phyloP scores from a whole-genome alignment of 1,139 yeast genomes.

The Spathaspora sp. region DNA sequence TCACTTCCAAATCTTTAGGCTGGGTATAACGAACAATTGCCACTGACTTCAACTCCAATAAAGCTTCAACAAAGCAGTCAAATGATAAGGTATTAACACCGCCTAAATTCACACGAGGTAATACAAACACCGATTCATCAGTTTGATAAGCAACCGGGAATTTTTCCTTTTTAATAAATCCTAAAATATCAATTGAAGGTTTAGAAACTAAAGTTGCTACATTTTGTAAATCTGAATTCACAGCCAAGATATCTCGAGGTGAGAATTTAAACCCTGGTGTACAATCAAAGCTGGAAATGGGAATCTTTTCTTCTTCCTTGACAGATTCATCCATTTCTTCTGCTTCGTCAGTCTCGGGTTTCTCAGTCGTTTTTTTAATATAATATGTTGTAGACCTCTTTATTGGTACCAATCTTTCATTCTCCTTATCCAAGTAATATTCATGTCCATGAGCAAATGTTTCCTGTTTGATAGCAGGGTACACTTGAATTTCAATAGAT shows the following conservation, averaged over 20 bases:
- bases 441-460: slow-evolving; percentile 31
- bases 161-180: slow-evolving; percentile 46
- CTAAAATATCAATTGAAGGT: slow-evolving; percentile 63
- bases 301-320: slow-evolving; percentile 12
- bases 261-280: slow-evolving; percentile 66
- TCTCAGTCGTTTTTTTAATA: slow-evolving; percentile 15
- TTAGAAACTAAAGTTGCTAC: slow-evolving; percentile 41
- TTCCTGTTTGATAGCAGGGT: slow-evolving; percentile 59
- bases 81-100: slow-evolving; percentile 45
- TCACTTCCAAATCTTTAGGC: slow-evolving; percentile 47
- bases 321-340: slow-evolving; percentile 18
- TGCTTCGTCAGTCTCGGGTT: slow-evolving; percentile 14
- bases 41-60: slow-evolving; percentile 47
- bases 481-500: slow-evolving; percentile 56
- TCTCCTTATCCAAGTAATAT: slow-evolving; percentile 20
- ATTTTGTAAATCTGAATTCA: slow-evolving; percentile 42
- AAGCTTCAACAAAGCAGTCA: slow-evolving; percentile 53
- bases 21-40: slow-evolving; percentile 66
- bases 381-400: slow-evolving; percentile 24
- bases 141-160: slow-evolving; percentile 61
- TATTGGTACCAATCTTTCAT: slow-evolving; percentile 13
- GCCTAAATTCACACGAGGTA: slow-evolving; percentile 40
- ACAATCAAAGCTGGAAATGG: slow-evolving; percentile 9
- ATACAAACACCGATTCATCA: slow-evolving; percentile 58
- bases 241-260: slow-evolving; percentile 38